Evolutionary conservation across 768 basidiomycete genomes (phyloP).

Genomic region (Lentinula guzmanii): DNA sequence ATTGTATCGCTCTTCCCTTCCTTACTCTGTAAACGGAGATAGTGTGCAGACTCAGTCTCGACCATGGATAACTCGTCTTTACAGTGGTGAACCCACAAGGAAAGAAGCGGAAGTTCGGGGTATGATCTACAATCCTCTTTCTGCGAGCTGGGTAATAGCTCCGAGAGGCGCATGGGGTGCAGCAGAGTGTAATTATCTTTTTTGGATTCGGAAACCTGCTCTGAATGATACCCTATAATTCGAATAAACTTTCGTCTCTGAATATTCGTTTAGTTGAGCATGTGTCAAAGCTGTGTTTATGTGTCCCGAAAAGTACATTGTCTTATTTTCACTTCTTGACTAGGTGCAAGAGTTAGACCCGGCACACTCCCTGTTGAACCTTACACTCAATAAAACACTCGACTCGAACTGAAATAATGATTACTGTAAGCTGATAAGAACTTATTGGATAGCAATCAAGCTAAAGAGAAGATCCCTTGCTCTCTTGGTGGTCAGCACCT

Average conservation of each 20-base stretch:
- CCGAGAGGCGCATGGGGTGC: constrained; percentile 46
- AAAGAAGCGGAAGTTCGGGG: constrained; percentile 78
- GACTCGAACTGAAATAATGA: not conserved
- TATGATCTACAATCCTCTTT: constrained; percentile 69
- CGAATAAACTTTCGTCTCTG: not conserved
- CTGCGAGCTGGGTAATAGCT: constrained; percentile 63
- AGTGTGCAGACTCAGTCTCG: constrained; percentile 10
- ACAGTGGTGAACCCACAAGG: constrained; percentile 46
- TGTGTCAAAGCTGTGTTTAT: not conserved
- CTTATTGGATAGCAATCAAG: not conserved
- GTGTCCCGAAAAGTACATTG: not conserved
- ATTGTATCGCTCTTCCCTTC: constrained; percentile 32
- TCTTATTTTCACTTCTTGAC: not conserved
- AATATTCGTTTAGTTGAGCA: too few relatives aligned
- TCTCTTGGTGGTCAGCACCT: not conserved
- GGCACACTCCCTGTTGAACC: too few relatives aligned
- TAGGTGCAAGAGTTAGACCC: not conserved
- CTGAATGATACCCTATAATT: not conserved
- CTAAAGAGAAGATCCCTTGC: not conserved
- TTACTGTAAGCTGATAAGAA: not conserved
- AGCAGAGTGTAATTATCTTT: constrained; percentile 69
- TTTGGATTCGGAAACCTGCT: constrained; percentile 77
- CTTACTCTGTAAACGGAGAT: not conserved
- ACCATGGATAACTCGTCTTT: constrained; percentile 58
- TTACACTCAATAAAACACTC: too few relatives aligned